Base-by-base conservation (phyloP, 2,329 filamentous ascomycete species). In the Leptographium galeiforme region DNA sequence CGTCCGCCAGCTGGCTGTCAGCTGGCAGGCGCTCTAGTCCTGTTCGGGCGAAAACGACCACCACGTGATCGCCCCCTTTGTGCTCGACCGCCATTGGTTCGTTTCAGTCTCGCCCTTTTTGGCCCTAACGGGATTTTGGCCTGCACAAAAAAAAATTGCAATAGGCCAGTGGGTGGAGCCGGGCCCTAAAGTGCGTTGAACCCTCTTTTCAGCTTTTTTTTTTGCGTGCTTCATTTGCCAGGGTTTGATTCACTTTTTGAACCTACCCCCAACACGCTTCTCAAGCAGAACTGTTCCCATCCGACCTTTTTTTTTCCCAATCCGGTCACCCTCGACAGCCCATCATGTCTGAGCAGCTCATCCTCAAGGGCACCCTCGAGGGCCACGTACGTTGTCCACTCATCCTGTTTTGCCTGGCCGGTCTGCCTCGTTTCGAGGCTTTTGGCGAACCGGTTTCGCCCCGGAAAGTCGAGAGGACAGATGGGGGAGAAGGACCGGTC, bases 341-440 rank as follows among this genome's bases (percentile, higher is more conserved):
- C 69, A 73, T 67, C 67, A 93, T 93, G 87, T 84, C 86, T 80
- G 87, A 93, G 82, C 86, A 91, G 82, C 80, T 93, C 74, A 89
- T 94, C 79, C 85, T 93, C 76, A 90, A 91, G 81, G 89, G 89
- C 74, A 93, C 87, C 81, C 87, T 95, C 74, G 88, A 93, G 85
- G 91, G 91, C 84, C 91, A 97, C 85, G 78, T 82, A 79, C 71
- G 78, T 81, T 64, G 56, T 54, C 8, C 32, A 36, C 16, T 48
- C 32, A n/a, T 25, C 33, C 40, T 48, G 53, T 57, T 57, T 52
- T 53, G 48, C 16, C 16, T 48, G 45, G 30, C 45, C 32, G 30
- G 32, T 32, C 10, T 48, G 30, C 32, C 8, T 48, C 32, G n/a
- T 34, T 6, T 38, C 59, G 8, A 16, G 19, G 32, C 19, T 2